These are phyloP conservation scores for Byssothecium circinans DNA, from an alignment of 2,329 filamentous ascomycete species.

Conservation along the genomic window DNA sequence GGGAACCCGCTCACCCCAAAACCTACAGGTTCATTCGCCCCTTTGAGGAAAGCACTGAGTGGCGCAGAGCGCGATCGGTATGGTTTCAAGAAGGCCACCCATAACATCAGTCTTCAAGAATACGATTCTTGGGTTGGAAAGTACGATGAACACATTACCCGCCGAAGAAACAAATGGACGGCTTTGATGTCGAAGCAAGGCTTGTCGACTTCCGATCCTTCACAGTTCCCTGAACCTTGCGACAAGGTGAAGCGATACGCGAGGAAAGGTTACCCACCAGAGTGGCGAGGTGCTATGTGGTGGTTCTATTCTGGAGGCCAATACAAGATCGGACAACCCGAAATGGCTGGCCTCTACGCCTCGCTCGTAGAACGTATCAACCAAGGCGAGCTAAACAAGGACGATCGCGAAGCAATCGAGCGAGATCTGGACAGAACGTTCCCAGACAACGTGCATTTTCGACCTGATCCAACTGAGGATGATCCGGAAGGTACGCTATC, in stretches of 20 bases:
- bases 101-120: conserved; percentile 73
- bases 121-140: conserved; percentile 79
- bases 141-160: conserved; percentile 74
- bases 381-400: conserved; percentile 62
- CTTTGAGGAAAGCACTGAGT: conserved; percentile 19
- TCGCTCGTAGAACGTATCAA: conserved; percentile 69
- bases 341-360: conserved; percentile 68
- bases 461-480: conserved; percentile 56
- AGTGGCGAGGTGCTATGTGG: conserved; percentile 95
- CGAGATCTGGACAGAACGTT: conserved; percentile 92
- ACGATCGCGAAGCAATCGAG: conserved; percentile 88
- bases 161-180: conserved; percentile 80
- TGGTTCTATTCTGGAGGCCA: conserved; percentile 94
- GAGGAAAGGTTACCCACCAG: conserved; percentile 88
- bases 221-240: conserved; percentile 76
- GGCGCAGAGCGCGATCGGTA: conserved; percentile 71
- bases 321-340: conserved; percentile 72
- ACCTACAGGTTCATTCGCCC: conserved; percentile 9
- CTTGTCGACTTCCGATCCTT: conserved; percentile 70
- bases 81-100: conserved; percentile 86
- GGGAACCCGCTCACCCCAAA: conserved; percentile 1
- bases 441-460: conserved; percentile 90
- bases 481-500: conserved; percentile 27
- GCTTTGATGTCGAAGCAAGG: conserved; percentile 75
- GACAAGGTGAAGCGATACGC: conserved; percentile 87